Conservation (phyloP, 2,329 filamentous ascomycete genomes). For the Didymella keratinophila region DNA sequence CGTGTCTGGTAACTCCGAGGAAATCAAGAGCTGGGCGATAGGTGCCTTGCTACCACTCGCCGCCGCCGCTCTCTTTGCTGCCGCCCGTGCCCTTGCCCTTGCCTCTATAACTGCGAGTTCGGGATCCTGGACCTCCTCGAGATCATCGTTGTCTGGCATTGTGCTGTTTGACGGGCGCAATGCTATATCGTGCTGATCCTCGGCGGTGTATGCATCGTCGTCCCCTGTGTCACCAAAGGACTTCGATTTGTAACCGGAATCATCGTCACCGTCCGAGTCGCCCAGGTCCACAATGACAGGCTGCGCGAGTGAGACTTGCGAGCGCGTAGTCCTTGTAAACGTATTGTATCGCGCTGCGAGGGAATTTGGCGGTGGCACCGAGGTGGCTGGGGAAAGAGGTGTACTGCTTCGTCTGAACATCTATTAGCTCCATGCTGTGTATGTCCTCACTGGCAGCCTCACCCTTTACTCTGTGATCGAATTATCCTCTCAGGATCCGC, state of each 20-base stretch:
- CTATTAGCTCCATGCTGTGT: slow-evolving; percentile 5
- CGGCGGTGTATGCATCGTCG: not conserved
- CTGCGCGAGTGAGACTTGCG: slow-evolving; percentile 11
- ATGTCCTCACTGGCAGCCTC: slow-evolving; percentile 2
- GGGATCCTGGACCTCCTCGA: slow-evolving; percentile 42
- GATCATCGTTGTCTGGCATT: slow-evolving; percentile 34
- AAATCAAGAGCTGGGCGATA: slow-evolving; percentile 71
- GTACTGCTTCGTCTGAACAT: slow-evolving; percentile 35
- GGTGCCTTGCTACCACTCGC: slow-evolving; percentile 25
- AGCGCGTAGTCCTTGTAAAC: slow-evolving; percentile 29
- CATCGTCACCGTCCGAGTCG: slow-evolving; percentile 35
- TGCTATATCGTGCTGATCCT: slow-evolving; percentile 13
- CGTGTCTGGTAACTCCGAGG: slow-evolving; percentile 69
- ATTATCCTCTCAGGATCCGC: slow-evolving; percentile 19
- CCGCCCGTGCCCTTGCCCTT: slow-evolving; percentile 33
- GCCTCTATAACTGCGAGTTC: slow-evolving; percentile 39
- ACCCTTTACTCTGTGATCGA: slow-evolving; percentile 30
- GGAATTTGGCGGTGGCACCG: slow-evolving; percentile 26
- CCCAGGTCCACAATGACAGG: slow-evolving; percentile 38
- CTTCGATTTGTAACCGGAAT: slow-evolving; percentile 17
- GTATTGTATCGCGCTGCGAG: slow-evolving; percentile 43
- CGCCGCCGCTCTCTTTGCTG: slow-evolving; percentile 28
- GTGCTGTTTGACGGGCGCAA: slow-evolving; percentile 19
- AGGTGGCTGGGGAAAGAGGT: slow-evolving; percentile 32
- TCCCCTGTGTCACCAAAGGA: slow-evolving; percentile 8